Evolutionary conservation across 805 yeast genomes (phyloP).

Genomic region (Pichia nakasei): DNA sequence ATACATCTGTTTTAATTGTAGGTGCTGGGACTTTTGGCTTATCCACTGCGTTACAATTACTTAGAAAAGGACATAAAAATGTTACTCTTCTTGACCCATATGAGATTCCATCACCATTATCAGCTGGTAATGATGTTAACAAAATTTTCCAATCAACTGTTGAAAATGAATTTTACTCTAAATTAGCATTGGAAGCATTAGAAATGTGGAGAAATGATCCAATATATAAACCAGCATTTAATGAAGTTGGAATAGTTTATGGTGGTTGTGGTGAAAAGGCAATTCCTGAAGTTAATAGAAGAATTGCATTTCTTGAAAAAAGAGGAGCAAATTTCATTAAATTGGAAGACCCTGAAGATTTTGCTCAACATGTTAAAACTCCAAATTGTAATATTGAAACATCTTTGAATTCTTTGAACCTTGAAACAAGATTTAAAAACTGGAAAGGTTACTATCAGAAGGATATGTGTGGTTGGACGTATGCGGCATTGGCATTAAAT

Average conservation of each 20-base stretch:
- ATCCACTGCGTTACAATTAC: slow-evolving; percentile 33
- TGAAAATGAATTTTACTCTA: slow-evolving; percentile 33
- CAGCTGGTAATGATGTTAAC: slow-evolving; percentile 42
- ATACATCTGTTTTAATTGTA: slow-evolving; percentile 17
- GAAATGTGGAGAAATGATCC: slow-evolving; percentile 31
- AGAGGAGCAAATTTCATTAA: slow-evolving; percentile 5
- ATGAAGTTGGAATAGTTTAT: slow-evolving; percentile 27
- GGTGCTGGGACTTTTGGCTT: slow-evolving; percentile 41
- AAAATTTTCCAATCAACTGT: slow-evolving; percentile 43
- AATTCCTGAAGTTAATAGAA: slow-evolving; percentile 1
- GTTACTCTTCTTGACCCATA: slow-evolving; percentile 33
- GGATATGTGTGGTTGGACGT: slow-evolving; percentile 30
- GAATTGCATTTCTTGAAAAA: background rate
- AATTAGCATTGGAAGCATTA: slow-evolving; percentile 38
- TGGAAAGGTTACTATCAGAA: slow-evolving; percentile 29
- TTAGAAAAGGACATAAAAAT: slow-evolving; percentile 20
- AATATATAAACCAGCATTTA: slow-evolving; percentile 13
- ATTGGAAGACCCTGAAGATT: slow-evolving; percentile 11
- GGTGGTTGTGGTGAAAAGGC: slow-evolving; percentile 19
- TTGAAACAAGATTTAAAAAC: slow-evolving; percentile 14
- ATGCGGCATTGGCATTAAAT: slow-evolving; percentile 27
- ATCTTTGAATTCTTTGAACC: slow-evolving; percentile 1
- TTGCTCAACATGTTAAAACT: slow-evolving; percentile 1
- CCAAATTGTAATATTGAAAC: background rate
- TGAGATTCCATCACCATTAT: slow-evolving; percentile 35